Evolutionary conservation across 345 rosid species (phyloP), one percentile per base, ranked within the genome.

Genomic region (Aquilaria sinensis): DNA sequence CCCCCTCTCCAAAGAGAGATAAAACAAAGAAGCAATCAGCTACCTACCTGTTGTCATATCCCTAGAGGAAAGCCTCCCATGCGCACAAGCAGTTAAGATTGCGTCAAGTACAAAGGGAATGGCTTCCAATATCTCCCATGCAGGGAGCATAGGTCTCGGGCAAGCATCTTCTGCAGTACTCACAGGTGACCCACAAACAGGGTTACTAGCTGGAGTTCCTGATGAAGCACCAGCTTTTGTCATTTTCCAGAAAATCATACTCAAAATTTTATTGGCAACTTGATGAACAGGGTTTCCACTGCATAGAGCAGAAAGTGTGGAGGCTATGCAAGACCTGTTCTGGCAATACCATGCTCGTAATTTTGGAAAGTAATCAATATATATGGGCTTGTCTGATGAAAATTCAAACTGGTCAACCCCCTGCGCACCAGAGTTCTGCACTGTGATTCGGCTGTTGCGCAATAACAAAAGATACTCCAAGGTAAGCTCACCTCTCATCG

Each of bases 91-190:
- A 56, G 80, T 83, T 75, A 86, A 74, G 49, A 81, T 70, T 57
- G 92, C 88, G 67, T 83, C 86, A 33, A 86, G 81, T 48, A 80
- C 85, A 59, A 68, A 79, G 12, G 92, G 92, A 14, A 72, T 51
- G 23, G 92, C 88, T 78, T 86, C 92, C 71, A 86, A 71, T 59
- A 86, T 67, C 46, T 83, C 88, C 92, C 92, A 86, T 62, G 88
- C 86, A 77, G 86, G 74, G 9, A 81, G 81, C 57, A 75, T 56
- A 32, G 86, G 88, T 66, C 75, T 81, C 68, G 70, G 77, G 73
- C 62, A 72, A 68, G 71, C 64, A 63, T 81, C 92, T 58, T 79
- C 87, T 48, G 61, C 79, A 43, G 64, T 50, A 67, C 63, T 62
- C 64, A 72, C 50, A 47, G 84, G 62, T 13, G 85, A 78, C 57